These are phyloP conservation scores for Hymenotorrendiella dingleyae DNA, from an alignment of 2,329 filamentous ascomycete species.

Conservation along the genomic window DNA sequence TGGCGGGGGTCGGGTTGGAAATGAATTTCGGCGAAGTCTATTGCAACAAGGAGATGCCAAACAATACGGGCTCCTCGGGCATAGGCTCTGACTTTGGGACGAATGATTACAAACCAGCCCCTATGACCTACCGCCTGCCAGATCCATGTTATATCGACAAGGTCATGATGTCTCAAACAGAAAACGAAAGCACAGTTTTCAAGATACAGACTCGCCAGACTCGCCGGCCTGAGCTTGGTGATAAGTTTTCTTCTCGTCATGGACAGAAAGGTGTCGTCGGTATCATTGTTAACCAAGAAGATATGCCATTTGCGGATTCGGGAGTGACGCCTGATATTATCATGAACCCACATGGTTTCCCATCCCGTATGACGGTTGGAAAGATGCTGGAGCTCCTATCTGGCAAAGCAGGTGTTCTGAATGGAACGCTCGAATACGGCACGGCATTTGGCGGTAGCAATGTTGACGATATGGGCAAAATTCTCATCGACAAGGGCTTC, in stretches of 20 bases:
- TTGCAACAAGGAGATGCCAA: conserved; percentile 81
- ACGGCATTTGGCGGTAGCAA: conserved; percentile 80
- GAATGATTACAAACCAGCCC: conserved; percentile 58
- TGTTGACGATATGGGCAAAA: conserved; percentile 82
- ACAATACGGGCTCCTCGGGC: conserved; percentile 68
- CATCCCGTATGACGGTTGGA: conserved; percentile 97
- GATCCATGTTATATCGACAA: conserved; percentile 93
- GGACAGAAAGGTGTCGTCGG: conserved; percentile 97
- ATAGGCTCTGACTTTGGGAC: conserved; percentile 61
- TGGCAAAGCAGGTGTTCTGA: conserved; percentile 85
- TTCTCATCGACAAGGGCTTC: conserved; percentile 83
- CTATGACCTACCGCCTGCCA: conserved; percentile 73
- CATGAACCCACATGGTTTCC: conserved; percentile 99
- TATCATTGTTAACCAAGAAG: conserved; percentile 92
- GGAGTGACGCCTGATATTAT: conserved; percentile 97
- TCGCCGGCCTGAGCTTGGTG: conserved; percentile 85
- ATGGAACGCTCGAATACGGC: conserved; percentile 83
- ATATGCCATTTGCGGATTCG: conserved; percentile 89
- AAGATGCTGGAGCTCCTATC: conserved; percentile 94
- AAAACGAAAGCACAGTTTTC: conserved; percentile 78
- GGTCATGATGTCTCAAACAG: conserved; percentile 86
- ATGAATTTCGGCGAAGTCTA: conserved; percentile 77
- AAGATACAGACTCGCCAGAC: conserved; percentile 98
- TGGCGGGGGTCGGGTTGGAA: conserved; percentile 79
- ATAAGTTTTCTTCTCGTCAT: conserved; percentile 98